Evolutionary conservation across 495 filamentous ascomycete genomes (phyloP), one percentile per base, ranked within the genome.

Genomic region (Astrothelium macrocarpum): DNA sequence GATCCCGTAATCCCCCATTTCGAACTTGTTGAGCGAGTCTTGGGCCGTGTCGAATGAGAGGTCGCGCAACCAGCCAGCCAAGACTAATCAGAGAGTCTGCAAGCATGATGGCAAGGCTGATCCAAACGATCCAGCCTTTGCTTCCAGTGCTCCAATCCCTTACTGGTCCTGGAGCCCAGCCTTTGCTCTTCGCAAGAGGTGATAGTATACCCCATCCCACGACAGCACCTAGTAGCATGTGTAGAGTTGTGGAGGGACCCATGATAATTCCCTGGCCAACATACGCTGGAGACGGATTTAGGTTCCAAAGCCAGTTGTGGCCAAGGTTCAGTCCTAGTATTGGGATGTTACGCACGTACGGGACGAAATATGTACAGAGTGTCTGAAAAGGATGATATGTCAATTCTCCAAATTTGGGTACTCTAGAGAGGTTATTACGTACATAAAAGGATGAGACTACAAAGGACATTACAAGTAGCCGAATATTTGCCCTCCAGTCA

Each of bases 61-160:
- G 86, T 31, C 82, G 84, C 11, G 87, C 62, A 5, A 90, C 79
- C 28, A 99, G 79, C 78, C 90, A 91, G 3, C 89, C 85, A 23
- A 99, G 81, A 67, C 89, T 96, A 61, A 97, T 81, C 2, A 97
- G 77, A 1, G 92, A 89, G 75, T 99, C 94, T 9, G 90, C 87
- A 65, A 99, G 82, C 94, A 99, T 99, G 66, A 99, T 95, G 0
- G 94, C 90, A 32, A 99, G 75, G 63, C 89, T 93, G 1, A 93
- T 78, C 94, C 94, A 99, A 0, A 97, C 89, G 64, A 99, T 96
- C 94, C 94, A 99, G 25, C 93, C 94, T 78, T 97, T 96, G 71
- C 88, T 94, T 7, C 94, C 94, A 34, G 78, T 83, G 62, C 87
- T 86, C 95, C 95, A 99, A 71, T 94, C 89, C 29, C 84, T 76